Percentiles rank a stretch among this genome's conserved stretches.
Conservation (phyloP, 495 filamentous ascomycete species). For the Neurospora hispaniola region DNA sequence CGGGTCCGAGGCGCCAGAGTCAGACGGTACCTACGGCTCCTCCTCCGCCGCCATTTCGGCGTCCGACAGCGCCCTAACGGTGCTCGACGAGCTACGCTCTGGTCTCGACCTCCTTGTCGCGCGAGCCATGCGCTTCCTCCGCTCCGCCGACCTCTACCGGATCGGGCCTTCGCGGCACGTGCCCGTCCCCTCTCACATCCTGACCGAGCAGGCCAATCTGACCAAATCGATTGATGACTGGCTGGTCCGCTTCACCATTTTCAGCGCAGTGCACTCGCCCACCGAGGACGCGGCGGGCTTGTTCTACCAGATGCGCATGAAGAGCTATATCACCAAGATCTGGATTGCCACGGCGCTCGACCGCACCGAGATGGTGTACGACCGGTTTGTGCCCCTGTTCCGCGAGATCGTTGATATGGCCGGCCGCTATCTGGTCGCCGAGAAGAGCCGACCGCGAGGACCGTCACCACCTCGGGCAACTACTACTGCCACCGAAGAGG, state of each 20-base stretch:
- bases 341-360: slow-evolving; percentile 19
- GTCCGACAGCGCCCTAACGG: slow-evolving; percentile 10
- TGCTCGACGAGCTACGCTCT: slow-evolving; percentile 12
- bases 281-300: background rate
- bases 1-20: background rate
- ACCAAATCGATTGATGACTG: slow-evolving; percentile 11
- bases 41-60: background rate
- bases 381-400: slow-evolving; percentile 14
- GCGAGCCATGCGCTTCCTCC: slow-evolving; percentile 16
- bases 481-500: slow-evolving; percentile 4
- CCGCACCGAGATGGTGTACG: slow-evolving; percentile 18
- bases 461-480: background rate
- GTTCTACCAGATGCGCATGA: slow-evolving; percentile 12
- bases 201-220: slow-evolving; percentile 2
- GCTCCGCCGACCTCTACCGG: slow-evolving; percentile 15
- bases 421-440: background rate
- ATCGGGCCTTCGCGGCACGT: slow-evolving; percentile 8
- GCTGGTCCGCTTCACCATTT: slow-evolving; percentile 12
- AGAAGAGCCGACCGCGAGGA: slow-evolving; percentile 1
- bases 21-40: slow-evolving; percentile 1
- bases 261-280: slow-evolving; percentile 5
- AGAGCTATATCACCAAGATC: slow-evolving; percentile 8
- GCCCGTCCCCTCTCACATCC: slow-evolving; percentile 4
- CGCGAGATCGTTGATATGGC: slow-evolving; percentile 13
- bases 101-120: slow-evolving; percentile 21